Conservation (phyloP, 2,329 filamentous ascomycete genomes). For the Microsporum ferrugineum region DNA sequence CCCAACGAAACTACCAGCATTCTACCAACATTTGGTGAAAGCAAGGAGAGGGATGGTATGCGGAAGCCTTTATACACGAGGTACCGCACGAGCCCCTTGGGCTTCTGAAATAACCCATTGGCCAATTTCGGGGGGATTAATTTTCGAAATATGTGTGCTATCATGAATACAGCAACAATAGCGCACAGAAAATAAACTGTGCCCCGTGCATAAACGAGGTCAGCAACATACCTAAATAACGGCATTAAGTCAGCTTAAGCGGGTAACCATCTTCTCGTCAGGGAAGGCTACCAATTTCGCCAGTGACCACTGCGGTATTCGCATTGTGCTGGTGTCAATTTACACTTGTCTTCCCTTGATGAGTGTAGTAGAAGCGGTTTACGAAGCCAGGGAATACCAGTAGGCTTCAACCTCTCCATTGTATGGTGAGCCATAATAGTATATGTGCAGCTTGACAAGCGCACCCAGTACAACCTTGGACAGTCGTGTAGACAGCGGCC, state of each 20-base stretch:
- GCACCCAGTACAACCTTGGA: no score
- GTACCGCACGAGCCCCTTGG: not conserved
- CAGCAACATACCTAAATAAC: conserved; percentile 40
- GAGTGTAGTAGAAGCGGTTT: conserved; percentile 20
- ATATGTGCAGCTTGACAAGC: not conserved
- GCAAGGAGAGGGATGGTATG: not conserved
- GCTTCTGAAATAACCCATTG: not conserved
- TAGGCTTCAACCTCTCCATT: not conserved
- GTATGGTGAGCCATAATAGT: not conserved
- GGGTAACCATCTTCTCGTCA: not conserved
- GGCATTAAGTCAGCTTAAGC: not conserved
- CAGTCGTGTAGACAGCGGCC: no score
- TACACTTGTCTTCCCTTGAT: conserved; percentile 15
- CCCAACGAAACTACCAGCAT: not conserved
- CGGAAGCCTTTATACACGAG: not conserved
- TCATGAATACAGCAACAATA: conserved; percentile 38
- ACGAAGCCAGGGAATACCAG: conserved; percentile 12
- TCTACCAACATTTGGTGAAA: not conserved
- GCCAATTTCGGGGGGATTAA: not conserved
- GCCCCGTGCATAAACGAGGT: conserved; percentile 42
- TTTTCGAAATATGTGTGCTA: conserved; percentile 27
- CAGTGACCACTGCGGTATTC: conserved; percentile 17
- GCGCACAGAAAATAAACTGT: conserved; percentile 45
- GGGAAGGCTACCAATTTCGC: conserved; percentile 18
- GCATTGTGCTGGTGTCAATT: conserved; percentile 20